A percentile compares a stretch with the other conserved stretches of the same genome.
Evolutionary conservation across 805 yeast species (phyloP).

Genomic region (Monosporozyma servazzii): DNA sequence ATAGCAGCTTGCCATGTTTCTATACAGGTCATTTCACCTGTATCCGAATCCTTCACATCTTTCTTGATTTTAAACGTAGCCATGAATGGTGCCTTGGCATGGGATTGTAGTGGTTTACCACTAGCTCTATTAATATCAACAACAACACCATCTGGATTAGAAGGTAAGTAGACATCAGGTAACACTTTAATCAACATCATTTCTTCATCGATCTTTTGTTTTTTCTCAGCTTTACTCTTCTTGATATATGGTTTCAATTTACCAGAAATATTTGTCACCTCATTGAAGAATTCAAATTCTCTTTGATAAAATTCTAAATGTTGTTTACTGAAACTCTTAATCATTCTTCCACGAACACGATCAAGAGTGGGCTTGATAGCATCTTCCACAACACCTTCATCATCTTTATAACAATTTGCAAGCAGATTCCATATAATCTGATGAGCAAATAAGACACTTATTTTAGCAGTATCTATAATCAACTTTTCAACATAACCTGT

Average conservation of each 20-base stretch:
- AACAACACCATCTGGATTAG: slow-evolving; percentile 93
- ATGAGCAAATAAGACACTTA: slow-evolving; percentile 87
- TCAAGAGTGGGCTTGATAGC: slow-evolving; percentile 76
- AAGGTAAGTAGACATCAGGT: slow-evolving; percentile 85
- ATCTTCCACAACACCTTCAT: slow-evolving; percentile 74
- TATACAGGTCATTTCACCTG: slow-evolving; percentile 35
- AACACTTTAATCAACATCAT: slow-evolving; percentile 69
- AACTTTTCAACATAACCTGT: slow-evolving; percentile 82
- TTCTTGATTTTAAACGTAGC: slow-evolving; percentile 84
- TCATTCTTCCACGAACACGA: slow-evolving; percentile 56
- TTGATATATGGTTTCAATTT: slow-evolving; percentile 90
- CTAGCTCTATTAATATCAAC: slow-evolving; percentile 85
- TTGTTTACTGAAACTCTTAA: slow-evolving; percentile 44
- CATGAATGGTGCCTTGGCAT: slow-evolving; percentile 97
- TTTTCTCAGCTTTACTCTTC: slow-evolving; percentile 92
- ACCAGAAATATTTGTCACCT: slow-evolving; percentile 89
- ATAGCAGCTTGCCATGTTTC: slow-evolving; percentile 91
- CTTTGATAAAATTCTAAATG: slow-evolving; percentile 64
- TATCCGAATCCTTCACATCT: slow-evolving; percentile 35
- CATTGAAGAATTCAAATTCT: slow-evolving; percentile 84
- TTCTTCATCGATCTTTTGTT: slow-evolving; percentile 91
- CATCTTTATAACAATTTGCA: slow-evolving; percentile 87
- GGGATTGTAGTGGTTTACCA: slow-evolving; percentile 92
- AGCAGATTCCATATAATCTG: slow-evolving; percentile 97
- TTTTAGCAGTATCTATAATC: slow-evolving; percentile 85